Base-by-base conservation (phyloP, 1,284 basidiomycete genomes). In the Naganishia sp. region DNA sequence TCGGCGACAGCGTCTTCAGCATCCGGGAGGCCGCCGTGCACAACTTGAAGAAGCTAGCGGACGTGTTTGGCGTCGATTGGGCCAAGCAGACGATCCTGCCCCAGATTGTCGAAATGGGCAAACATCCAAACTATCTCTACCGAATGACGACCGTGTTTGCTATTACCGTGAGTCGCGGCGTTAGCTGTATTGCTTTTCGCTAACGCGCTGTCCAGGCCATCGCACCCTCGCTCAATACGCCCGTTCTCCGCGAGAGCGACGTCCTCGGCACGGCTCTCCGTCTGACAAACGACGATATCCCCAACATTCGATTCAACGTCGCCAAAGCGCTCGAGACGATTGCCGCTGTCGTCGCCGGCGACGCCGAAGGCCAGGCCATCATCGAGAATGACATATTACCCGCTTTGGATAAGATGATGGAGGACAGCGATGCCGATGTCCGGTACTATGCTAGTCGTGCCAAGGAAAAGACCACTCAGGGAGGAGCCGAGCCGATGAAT, bases 121-220 rank as follows among this genome's bases (percentile, higher is more conserved):
- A 89, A 69, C 94, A 98, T 81, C 92, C 92, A 25, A 99, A 97
- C 79, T 99, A 99, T 80, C 85, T 99, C 43, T 97, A 94, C 82
- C 86, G 96, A 74, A 97, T 99, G 94, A 99, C 96, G 9, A 99
- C 96, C 31, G 93, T 99, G 64, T 94, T 99, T 80, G 95, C 96
- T 57, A 96, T 99, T 76, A 94, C 92, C 72, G 94, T 95, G 76
- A 72, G 88, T 81, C 32, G 56, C 56, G n/a, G 53, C 46, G 31
- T 43, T 31, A 28, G 13, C 15, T 15, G 23, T 25, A 63, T 45
- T 21, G 18, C 47, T 31, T n/a, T 28, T 42, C 25, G 54, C 18
- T 46, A 15, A 53, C 67, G 70, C 32, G 43, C 42, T 69, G 61
- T 18, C 32, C 68, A 96, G 92, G 95, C 92, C 32, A 97, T 99